Percentiles rank a stretch among this genome's conserved stretches.
These are phyloP conservation scores for Castanopsis chinensis DNA, from an alignment of 306 rosid species.

Conservation along the genomic window DNA sequence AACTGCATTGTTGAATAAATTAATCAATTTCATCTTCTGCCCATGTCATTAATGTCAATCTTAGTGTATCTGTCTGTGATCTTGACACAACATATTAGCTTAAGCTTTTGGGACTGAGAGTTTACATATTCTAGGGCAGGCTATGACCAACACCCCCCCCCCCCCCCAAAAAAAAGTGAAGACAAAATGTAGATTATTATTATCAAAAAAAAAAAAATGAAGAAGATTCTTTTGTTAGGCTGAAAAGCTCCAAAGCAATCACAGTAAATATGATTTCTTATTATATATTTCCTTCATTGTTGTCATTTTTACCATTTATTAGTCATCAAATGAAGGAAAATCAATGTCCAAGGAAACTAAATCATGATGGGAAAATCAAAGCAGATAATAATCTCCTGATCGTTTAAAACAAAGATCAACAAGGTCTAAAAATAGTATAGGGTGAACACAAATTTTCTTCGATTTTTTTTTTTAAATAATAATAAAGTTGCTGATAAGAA, in stretches of 20 bases:
- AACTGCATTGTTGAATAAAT: conserved; percentile 15
- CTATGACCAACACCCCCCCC: too few species aligned
- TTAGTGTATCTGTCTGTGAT: background rate
- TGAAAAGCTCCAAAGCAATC: background rate
- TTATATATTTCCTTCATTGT: background rate
- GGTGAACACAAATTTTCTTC: background rate
- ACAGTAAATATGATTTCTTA: background rate
- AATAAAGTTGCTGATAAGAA: background rate
- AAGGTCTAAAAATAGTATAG: background rate
- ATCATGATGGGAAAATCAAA: background rate
- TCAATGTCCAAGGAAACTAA: background rate
- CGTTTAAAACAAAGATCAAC: background rate
- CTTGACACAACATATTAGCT: background rate
- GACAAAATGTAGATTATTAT: background rate
- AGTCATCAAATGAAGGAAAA: background rate
- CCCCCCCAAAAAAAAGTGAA: background rate
- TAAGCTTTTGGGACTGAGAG: background rate
- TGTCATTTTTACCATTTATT: background rate
- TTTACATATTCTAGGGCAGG: too few species aligned
- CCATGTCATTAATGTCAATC: background rate
- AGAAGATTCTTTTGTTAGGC: background rate
- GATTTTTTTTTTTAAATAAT: too few species aligned
- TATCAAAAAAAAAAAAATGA: background rate
- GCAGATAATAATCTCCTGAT: background rate
- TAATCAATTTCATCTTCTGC: background rate